Percentiles rank a stretch among this genome's conserved stretches.
Evolutionary conservation across 2,329 filamentous ascomycete genomes (phyloP).

Genomic region (Claviceps pusilla): DNA sequence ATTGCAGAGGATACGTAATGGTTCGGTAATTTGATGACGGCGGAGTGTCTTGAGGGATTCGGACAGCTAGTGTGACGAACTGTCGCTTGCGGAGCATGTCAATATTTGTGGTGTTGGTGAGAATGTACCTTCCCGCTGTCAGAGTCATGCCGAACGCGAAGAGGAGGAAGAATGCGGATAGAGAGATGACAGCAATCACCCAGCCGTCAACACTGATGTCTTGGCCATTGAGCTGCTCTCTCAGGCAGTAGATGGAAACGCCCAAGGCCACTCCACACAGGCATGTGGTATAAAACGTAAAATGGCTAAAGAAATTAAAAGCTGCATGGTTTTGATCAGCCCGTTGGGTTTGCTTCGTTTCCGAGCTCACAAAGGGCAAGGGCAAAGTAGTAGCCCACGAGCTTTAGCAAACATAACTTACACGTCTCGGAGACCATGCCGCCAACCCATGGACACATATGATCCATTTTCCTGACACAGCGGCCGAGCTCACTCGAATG

Average conservation of each 20-base stretch:
- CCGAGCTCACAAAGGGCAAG: too few species aligned
- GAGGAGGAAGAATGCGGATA: constrained; percentile 61
- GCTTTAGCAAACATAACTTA: constrained; percentile 20
- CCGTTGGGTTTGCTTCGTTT: too few species aligned
- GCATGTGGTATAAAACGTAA: constrained; percentile 56
- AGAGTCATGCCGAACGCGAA: constrained; percentile 66
- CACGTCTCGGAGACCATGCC: constrained; percentile 75
- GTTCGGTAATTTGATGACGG: constrained; percentile 30
- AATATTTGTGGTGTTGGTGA: constrained; percentile 69
- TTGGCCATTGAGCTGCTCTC: constrained; percentile 30
- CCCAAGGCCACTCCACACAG: constrained; percentile 52
- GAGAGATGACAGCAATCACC: constrained; percentile 49
- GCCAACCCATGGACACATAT: constrained; percentile 94
- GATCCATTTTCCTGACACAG: constrained; percentile 84
- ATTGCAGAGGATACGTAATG: constrained; percentile 42
- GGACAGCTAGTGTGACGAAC: constrained; percentile 60
- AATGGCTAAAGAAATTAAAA: constrained; percentile 89
- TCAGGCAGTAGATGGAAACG: constrained; percentile 48
- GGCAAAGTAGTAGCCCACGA: too few species aligned
- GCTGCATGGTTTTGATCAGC: constrained; percentile 22
- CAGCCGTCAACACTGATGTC: constrained; percentile 35
- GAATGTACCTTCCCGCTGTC: constrained; percentile 54
- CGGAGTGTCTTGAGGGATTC: constrained; percentile 39
- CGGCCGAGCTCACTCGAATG: constrained; percentile 71
- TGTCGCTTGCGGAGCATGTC: constrained; percentile 54